Evolutionary conservation across 169 alveolate species (phyloP), one percentile per base, ranked within the genome.

Genomic region (Plasmodium vivax): DNA sequence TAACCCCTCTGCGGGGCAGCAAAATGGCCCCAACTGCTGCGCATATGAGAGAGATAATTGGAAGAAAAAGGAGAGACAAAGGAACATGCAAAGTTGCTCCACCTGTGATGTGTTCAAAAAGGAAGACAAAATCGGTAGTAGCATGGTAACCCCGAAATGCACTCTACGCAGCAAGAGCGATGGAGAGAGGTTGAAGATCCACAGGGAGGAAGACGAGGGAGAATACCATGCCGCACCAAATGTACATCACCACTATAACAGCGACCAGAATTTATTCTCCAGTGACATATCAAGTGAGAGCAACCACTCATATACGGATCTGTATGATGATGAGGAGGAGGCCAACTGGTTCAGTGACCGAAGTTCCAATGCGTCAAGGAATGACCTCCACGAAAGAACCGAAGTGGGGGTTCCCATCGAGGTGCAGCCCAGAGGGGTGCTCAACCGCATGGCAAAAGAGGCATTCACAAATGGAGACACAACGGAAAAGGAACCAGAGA

Each of bases 211-310:
- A 38, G 32, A 77, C 23, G 30, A 8, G 19, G 12, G 47, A 8
- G 47, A 77, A 23, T 77, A 38, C 51, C 36, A 77, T 8, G 34
- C 62, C 41, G 27, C 41, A 38, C 12, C 62, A 38, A 38, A 51
- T 23, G 4, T 10, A 54, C 34, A 43, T 4, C 34, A 43, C 41
- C 38, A 73, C n/a, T 30, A 51, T 41, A 32, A 73, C 58, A 74
- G 23, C 16, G 81, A 79, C 23, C 41, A 74, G 2, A 85, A 85
- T 74, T 45, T 85, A 41, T 85, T 47, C 56, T 58, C 94, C 72
- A 88, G 75, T 77, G 58, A 88, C 47, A 3, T 88, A 12, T 88
- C 83, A 10, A 85, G 81, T 51, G 84, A 73, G n/a, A 85, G 85
- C 54, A 54, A 85, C 19, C 71, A 30, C 23, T 85, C 93, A 2